Conservation (phyloP, 805 yeast genomes). For the Jamesozyma lodderae region DNA sequence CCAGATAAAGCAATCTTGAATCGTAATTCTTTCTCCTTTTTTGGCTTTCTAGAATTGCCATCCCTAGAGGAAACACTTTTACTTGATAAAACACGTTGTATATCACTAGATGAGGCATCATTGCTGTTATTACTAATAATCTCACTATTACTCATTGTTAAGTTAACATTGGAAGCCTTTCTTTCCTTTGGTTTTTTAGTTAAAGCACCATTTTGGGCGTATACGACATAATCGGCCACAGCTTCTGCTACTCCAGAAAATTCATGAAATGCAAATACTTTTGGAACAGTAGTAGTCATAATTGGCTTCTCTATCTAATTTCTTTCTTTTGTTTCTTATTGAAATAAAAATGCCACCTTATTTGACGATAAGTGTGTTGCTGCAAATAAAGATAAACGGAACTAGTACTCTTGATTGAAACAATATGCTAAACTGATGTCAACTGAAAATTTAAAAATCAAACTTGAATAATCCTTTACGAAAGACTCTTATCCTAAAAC, state of each 20-base stretch:
- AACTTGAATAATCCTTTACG: too few relatives aligned
- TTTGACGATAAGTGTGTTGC: too few relatives aligned
- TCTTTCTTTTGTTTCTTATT: not conserved
- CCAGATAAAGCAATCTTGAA: constrained; percentile 90
- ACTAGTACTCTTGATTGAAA: not conserved
- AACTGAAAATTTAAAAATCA: too few relatives aligned
- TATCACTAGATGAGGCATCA: constrained; percentile 6
- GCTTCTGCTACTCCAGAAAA: constrained; percentile 90
- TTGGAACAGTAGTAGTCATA: constrained; percentile 92
- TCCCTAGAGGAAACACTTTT: constrained; percentile 11
- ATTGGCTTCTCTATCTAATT: not conserved
- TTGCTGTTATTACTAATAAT: constrained; percentile 2
- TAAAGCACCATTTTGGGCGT: constrained; percentile 64
- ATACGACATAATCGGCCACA: constrained; percentile 87
- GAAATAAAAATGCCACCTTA: too few relatives aligned
- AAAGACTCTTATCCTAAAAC: too few relatives aligned
- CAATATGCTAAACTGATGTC: not conserved
- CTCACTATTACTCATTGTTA: constrained; percentile 3
- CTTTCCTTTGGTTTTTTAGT: constrained; percentile 13
- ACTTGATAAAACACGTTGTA: constrained; percentile 16
- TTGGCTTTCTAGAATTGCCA: constrained; percentile 8
- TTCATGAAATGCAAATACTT: constrained; percentile 86
- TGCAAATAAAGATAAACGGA: too few relatives aligned
- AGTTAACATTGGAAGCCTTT: constrained; percentile 16
- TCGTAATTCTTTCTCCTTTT: constrained; percentile 48